A percentile compares a stretch with the other conserved stretches of the same genome.
These are phyloP conservation scores for Mortierella sp. DNA, from an alignment of 371 early-diverging fungal genomes.

Conservation along the genomic window DNA sequence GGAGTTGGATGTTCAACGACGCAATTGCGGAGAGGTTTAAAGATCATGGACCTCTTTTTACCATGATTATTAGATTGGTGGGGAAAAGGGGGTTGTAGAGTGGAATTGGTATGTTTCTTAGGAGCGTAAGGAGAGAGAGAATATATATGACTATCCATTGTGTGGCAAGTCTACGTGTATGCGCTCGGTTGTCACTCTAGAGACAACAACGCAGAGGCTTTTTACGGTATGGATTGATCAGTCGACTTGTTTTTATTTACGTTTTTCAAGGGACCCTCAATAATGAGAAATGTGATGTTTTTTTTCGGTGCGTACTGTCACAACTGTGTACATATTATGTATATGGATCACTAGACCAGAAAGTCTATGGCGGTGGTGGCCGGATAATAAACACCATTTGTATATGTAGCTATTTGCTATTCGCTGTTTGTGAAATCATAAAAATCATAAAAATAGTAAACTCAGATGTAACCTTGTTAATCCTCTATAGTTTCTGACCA, in stretches of 20 bases:
- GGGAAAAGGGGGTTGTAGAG: no score
- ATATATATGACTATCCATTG: no score
- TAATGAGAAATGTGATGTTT: neutral
- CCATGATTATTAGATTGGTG: neutral
- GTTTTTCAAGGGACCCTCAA: constrained; percentile 23
- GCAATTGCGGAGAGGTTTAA: neutral
- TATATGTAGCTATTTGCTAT: no score
- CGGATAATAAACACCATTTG: no score
- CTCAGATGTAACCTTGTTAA: neutral
- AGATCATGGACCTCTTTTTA: neutral
- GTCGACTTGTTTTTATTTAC: neutral
- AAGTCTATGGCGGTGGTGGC: no score
- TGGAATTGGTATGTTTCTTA: no score
- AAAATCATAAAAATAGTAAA: constrained; percentile 3
- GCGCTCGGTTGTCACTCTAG: neutral
- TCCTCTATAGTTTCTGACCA: no score
- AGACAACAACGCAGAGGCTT: neutral
- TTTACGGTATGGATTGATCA: neutral
- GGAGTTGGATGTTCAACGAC: neutral
- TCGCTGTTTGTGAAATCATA: neutral
- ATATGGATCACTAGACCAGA: no score
- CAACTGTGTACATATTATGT: no score
- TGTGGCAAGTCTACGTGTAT: neutral
- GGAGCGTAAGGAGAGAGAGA: no score
- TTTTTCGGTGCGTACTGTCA: no score